Conservation (phyloP, 1,284 basidiomycete species). For the Leccinum olivaceoglutinosum region DNA sequence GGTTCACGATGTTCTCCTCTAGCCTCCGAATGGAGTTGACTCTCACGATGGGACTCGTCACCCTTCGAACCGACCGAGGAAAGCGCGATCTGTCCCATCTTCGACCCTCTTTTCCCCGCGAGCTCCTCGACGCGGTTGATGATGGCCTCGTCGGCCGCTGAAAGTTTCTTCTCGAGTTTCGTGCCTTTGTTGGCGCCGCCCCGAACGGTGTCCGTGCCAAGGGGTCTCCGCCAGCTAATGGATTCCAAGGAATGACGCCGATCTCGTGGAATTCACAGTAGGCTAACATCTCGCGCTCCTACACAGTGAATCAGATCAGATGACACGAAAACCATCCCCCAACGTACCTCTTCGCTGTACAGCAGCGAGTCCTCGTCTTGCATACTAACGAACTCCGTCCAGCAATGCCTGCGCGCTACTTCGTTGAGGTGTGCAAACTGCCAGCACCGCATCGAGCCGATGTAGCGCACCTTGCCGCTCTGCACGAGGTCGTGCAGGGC, state of each 20-base stretch:
- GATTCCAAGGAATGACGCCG: slow-evolving; percentile 31
- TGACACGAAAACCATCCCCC: neutral
- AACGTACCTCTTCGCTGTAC: neutral
- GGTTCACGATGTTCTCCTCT: neutral
- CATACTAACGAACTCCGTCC: neutral
- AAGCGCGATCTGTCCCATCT: neutral
- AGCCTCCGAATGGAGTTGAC: slow-evolving; percentile 5
- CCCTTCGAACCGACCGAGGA: slow-evolving; percentile 22
- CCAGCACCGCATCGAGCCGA: neutral
- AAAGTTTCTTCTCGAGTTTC: slow-evolving; percentile 22
- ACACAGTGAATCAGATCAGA: neutral
- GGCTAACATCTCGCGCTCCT: neutral
- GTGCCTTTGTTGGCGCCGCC: slow-evolving; percentile 15
- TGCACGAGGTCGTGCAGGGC: neutral
- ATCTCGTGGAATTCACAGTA: neutral
- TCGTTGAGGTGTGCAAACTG: neutral
- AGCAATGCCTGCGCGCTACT: neutral
- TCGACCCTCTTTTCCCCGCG: slow-evolving; percentile 28
- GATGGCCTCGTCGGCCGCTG: slow-evolving; percentile 28
- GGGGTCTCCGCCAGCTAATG: slow-evolving; percentile 31
- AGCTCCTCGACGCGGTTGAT: slow-evolving; percentile 39
- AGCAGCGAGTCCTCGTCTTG: neutral
- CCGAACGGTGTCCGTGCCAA: slow-evolving; percentile 25
- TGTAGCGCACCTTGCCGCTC: neutral
- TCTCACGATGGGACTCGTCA: slow-evolving; percentile 37